phyloP scores from a whole-genome alignment of 805 yeast species.

The Saturnispora gosingensis region DNA sequence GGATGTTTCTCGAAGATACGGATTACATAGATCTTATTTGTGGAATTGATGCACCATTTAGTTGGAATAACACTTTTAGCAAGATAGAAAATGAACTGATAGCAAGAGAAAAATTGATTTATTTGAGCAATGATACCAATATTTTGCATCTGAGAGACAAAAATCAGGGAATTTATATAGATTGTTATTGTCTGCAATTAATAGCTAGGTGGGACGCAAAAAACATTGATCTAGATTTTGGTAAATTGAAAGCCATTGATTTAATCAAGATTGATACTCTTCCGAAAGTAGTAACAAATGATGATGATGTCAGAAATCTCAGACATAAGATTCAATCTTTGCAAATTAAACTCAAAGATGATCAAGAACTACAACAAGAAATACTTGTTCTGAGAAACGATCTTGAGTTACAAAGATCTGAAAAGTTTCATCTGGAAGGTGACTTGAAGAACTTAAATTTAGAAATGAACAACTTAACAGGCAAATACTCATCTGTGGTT shows the following conservation, averaged over 20 bases:
- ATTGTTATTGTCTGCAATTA: not conserved
- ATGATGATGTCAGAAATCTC: constrained; percentile 21
- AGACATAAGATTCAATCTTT: constrained; percentile 38
- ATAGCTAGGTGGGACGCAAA: not conserved
- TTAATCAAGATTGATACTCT: not conserved
- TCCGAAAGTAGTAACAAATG: not conserved
- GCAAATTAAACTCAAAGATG: constrained; percentile 26
- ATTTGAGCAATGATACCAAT: not conserved
- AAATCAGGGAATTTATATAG: not conserved
- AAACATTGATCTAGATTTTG: not conserved
- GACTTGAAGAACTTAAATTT: not conserved
- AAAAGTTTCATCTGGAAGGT: not conserved
- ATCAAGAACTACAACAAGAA: constrained; percentile 7
- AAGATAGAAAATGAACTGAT: not conserved
- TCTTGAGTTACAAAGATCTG: not conserved
- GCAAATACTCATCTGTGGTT: not conserved
- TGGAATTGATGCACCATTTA: not conserved
- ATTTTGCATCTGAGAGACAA: not conserved
- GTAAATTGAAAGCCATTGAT: not conserved
- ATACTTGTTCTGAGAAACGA: constrained; percentile 1
- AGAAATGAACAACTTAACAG: not conserved
- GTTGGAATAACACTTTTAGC: not conserved
- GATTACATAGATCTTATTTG: not conserved
- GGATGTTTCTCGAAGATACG: not conserved
- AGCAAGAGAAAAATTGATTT: not conserved